Evolutionary conservation across 805 yeast genomes (phyloP), one percentile per base, ranked within the genome.

Genomic region (Zygoascus biomembranicola): DNA sequence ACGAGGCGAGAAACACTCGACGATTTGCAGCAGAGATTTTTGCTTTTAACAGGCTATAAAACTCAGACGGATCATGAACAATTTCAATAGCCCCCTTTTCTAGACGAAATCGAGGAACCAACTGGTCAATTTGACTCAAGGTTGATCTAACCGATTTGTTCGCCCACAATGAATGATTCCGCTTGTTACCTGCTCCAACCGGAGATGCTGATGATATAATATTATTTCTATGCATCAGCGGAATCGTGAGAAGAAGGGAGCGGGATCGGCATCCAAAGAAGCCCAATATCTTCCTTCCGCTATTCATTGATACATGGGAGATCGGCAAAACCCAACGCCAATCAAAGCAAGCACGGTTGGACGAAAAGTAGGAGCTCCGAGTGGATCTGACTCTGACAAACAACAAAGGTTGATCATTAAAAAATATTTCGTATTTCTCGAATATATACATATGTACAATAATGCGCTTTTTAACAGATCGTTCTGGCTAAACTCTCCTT

Each of bases 1-100:
- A 73, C 1, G 96, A 84, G 4, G 96, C 85, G 39, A 94, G 75
- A 62, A 90, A 94, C 9, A 94, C 76, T 44, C 95, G 74, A 5
- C 69, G 56, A 52, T 85, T 69, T 1, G 98, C 92, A 0, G 63
- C 50, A 2, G 68, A 57, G 18, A 92, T 90, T 61, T 85, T 86
- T 2, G 61, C 11, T 52, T 69, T 87, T 50, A 94, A 70, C 1
- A 77, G 69, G 1, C 71, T 57, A 68, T 94, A 92, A 64, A 94
- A 94, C n/a, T 76, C 80, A 0, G 64, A 71, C 0, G 99, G 99
- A 52, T 76, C 75, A 20, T 73, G 71, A 32, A 90, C 58, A 16
- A 90, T 77, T 44, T 77, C 78, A 42, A 90, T 77, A 55, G 85
- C 80, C 42, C 75, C 80, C 19, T 71, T 68, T 8, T 71, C 68